Conservation (phyloP, 2,329 filamentous ascomycete species). For the Talaromyces marneffei region DNA sequence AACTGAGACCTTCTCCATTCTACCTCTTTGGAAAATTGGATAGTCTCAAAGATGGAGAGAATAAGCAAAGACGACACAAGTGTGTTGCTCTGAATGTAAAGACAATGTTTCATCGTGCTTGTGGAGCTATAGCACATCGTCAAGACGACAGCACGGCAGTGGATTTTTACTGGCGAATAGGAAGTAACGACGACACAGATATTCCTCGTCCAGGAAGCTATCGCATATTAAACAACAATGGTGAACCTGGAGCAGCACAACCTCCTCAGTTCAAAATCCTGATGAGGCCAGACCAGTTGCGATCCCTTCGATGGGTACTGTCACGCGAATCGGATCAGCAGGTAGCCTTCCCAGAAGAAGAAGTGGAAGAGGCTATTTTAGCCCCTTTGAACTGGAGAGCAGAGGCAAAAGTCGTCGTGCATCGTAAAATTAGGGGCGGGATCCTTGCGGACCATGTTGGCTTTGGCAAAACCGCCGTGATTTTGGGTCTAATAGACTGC, state of each 20-base stretch:
- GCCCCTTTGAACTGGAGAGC: slow-evolving; percentile 50
- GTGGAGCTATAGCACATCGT: slow-evolving; percentile 22
- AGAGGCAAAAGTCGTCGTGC: slow-evolving; percentile 43
- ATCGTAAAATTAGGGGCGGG: slow-evolving; percentile 48
- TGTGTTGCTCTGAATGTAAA: slow-evolving; percentile 35
- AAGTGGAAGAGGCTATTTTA: slow-evolving; percentile 52
- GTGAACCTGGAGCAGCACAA: slow-evolving; percentile 27
- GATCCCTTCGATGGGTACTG: slow-evolving; percentile 56
- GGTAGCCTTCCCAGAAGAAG: slow-evolving; percentile 46
- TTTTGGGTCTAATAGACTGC: slow-evolving; percentile 51
- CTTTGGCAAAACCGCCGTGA: slow-evolving; percentile 61
- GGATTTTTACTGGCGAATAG: slow-evolving; percentile 42
- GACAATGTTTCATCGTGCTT: slow-evolving; percentile 33
- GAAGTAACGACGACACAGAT: slow-evolving; percentile 39
- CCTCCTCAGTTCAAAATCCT: slow-evolving; percentile 31
- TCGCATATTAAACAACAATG: slow-evolving; percentile 39
- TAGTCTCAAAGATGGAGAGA: background rate
- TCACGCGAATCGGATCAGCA: slow-evolving; percentile 44
- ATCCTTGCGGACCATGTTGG: slow-evolving; percentile 60
- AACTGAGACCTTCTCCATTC: slow-evolving; percentile 42
- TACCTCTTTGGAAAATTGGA: slow-evolving; percentile 33
- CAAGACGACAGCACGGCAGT: slow-evolving; percentile 15
- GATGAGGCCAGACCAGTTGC: slow-evolving; percentile 50
- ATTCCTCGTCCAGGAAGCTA: slow-evolving; percentile 37
- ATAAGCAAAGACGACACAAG: slow-evolving; percentile 31